These are phyloP conservation scores for Talaromyces thailandensis DNA, from an alignment of 495 filamentous ascomycete genomes.

Conservation along the genomic window DNA sequence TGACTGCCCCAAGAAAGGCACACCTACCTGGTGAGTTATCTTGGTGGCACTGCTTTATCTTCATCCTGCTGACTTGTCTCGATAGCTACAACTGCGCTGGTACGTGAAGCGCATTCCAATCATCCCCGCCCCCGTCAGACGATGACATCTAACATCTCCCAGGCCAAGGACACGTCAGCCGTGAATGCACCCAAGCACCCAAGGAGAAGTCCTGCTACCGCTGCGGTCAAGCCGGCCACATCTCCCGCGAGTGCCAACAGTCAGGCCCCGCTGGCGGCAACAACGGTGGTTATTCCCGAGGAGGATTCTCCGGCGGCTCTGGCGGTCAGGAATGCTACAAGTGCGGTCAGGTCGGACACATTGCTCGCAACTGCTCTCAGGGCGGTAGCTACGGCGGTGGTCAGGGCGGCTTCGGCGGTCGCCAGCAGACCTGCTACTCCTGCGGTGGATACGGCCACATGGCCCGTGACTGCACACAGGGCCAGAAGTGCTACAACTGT, in stretches of 20 bases:
- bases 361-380: slow-evolving; percentile 89
- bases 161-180: slow-evolving; percentile 87
- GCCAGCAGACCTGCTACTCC: slow-evolving; percentile 86
- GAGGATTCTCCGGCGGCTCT: slow-evolving; percentile 27
- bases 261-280: slow-evolving; percentile 40
- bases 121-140: slow-evolving; percentile 34
- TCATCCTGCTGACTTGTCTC: slow-evolving; percentile 12
- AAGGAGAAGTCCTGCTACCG: slow-evolving; percentile 98
- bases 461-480: slow-evolving; percentile 95
- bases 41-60: slow-evolving; percentile 12
- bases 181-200: slow-evolving; percentile 80
- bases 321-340: slow-evolving; percentile 90
- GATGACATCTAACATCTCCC: slow-evolving; percentile 11
- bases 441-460: slow-evolving; percentile 96
- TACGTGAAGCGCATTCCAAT: slow-evolving; percentile 47
- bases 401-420: slow-evolving; percentile 38
- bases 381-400: slow-evolving; percentile 41
- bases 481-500: slow-evolving; percentile 99
- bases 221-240: slow-evolving; percentile 79
- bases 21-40: slow-evolving; percentile 66
- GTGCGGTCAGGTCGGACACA: slow-evolving; percentile 95
- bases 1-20: slow-evolving; percentile 91
- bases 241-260: slow-evolving; percentile 84
- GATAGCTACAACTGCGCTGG: slow-evolving; percentile 71
- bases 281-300: slow-evolving; percentile 32